Evolutionary conservation across 441 rosid species (phyloP), one percentile per base, ranked within the genome.

Genomic region (Croton setiger): DNA sequence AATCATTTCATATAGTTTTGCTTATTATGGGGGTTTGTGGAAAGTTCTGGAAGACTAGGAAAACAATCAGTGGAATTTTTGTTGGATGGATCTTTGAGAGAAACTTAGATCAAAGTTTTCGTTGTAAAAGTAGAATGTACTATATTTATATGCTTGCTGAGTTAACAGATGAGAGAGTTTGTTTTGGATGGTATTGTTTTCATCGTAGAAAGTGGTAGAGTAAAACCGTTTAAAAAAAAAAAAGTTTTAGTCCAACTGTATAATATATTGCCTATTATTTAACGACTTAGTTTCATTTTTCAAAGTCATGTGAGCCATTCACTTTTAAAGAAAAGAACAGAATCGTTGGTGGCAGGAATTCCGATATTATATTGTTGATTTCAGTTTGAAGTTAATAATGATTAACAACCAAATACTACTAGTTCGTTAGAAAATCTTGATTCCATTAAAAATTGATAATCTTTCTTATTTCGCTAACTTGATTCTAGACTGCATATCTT

Each of bases 121-220:
- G 6, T 52, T 65, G 63, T 73, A 43, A 61, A 64, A 68, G 64
- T 67, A 70, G 51, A 53, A 49, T 67, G 80, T 73, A 73, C 56
- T 27, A 60, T 73, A 64, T 60, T 67, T 61, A 15, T 66, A 43
- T 72, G 53, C 44, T 48, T 56, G 74, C 14, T 41, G 23, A 18
- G 35, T 51, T 18, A 18, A 21, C 55, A 58, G 66, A 12, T 70
- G 41, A 52, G 43, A 55, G 31, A 27, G 31, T 27, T 27, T 37
- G 8, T 52, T 45, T 27, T 15, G 37, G 71, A 9, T 53, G 14
- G 57, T 48, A 52, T 39, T 61, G 57, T 45, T 33, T 14, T 41
- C 3, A 14, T 37, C 45, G 20, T 31, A 7, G 67, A 63, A 5
- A 36, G 14, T 51, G 5, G 21, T 23, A 13, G 58, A 58, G 64